phyloP scores from a whole-genome alignment of 768 basidiomycete genomes.

The Suillus discolor region DNA sequence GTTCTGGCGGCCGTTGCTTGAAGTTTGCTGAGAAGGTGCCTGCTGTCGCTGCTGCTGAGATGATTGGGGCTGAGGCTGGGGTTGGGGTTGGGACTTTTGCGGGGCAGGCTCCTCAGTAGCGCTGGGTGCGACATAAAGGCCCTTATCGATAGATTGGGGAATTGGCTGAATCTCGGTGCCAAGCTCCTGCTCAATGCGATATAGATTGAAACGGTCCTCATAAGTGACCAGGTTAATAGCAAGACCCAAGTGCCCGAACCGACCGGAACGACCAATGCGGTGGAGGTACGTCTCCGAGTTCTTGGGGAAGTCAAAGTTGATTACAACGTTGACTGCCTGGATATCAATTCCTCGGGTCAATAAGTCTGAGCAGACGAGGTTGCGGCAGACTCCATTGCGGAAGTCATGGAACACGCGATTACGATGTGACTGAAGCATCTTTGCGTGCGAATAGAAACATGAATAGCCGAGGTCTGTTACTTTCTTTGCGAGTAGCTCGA shows the following conservation, averaged over 20 bases:
- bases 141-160: constrained; percentile 87
- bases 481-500: constrained; percentile 98
- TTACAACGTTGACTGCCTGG: constrained; percentile 99
- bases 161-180: constrained; percentile 98
- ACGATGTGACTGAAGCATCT: constrained; percentile 98
- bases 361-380: constrained; percentile 97
- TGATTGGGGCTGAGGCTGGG: constrained; percentile 37
- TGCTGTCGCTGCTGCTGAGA: constrained; percentile 34
- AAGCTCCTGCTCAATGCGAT: constrained; percentile 97
- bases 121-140: constrained; percentile 88
- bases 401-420: constrained; percentile 99
- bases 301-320: constrained; percentile 99
- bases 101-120: constrained; percentile 46
- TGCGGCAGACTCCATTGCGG: constrained; percentile 96
- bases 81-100: constrained; percentile 39
- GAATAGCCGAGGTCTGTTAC: constrained; percentile 99
- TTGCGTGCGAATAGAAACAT: constrained; percentile 99
- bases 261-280: constrained; percentile 96
- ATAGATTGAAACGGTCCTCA: constrained; percentile 96
- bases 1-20: constrained; percentile 32
- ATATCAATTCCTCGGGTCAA: constrained; percentile 99
- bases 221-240: constrained; percentile 98
- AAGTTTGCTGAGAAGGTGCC: constrained; percentile 25
- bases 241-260: constrained; percentile 95
- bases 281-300: constrained; percentile 99